Conservation (phyloP, 2,329 filamentous ascomycete species). For the Myriosclerotinia scirpicola region DNA sequence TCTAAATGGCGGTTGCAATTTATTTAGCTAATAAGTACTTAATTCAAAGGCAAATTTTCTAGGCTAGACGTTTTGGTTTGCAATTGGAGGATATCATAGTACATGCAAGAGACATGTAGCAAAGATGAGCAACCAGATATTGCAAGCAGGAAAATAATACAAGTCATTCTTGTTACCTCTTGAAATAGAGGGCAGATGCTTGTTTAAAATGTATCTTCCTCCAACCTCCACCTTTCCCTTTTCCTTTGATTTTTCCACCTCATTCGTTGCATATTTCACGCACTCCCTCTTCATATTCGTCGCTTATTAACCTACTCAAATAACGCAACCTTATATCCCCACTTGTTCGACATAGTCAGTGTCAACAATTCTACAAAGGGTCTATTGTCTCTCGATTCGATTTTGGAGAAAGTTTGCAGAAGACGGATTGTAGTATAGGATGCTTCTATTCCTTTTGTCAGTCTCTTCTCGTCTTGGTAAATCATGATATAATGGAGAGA, state of each 20-base stretch:
- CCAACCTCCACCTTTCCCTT: not conserved
- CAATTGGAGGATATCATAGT: not conserved
- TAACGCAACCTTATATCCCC: constrained; percentile 31
- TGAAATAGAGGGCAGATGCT: too few species aligned
- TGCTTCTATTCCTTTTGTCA: constrained; percentile 45
- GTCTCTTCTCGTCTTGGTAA: constrained; percentile 36
- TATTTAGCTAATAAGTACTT: not conserved
- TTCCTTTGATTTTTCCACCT: not conserved
- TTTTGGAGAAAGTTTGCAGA: constrained; percentile 37
- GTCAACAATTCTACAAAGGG: constrained; percentile 30
- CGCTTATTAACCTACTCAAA: not conserved
- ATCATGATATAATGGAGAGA: constrained; percentile 37
- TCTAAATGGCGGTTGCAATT: not conserved
- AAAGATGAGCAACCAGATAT: not conserved
- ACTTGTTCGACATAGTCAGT: constrained; percentile 31
- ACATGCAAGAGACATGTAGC: not conserved
- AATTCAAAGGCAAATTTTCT: not conserved
- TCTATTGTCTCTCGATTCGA: constrained; percentile 34
- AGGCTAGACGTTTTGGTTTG: not conserved
- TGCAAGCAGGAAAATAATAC: not conserved
- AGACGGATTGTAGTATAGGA: constrained; percentile 40
- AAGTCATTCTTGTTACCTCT: not conserved
- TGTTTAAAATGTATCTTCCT: not conserved
- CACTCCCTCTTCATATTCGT: too few species aligned
- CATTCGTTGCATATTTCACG: not conserved